Conservation (phyloP, 2,329 filamentous ascomycete genomes). For the Chaetomium sp. region DNA sequence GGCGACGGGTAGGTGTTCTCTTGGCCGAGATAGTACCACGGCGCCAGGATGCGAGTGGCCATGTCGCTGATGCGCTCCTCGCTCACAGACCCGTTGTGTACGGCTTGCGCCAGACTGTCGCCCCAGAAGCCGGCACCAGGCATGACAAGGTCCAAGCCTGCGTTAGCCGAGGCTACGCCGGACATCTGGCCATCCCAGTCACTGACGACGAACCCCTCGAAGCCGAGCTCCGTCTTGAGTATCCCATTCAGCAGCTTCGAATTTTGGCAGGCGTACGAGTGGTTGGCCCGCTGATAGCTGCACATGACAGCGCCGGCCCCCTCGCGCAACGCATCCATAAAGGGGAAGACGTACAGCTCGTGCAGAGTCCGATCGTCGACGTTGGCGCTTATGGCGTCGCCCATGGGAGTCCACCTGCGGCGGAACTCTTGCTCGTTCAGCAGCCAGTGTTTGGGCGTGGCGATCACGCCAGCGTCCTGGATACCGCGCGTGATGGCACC, state of each 20-base stretch:
- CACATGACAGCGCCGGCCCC: constrained; percentile 65
- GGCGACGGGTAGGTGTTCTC: constrained; percentile 33
- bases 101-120: constrained; percentile 68
- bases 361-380: constrained; percentile 67
- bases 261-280: constrained; percentile 74
- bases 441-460: constrained; percentile 68
- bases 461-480: constrained; percentile 64
- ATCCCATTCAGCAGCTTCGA: constrained; percentile 68
- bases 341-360: constrained; percentile 68
- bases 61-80: constrained; percentile 76
- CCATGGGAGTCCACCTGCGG: constrained; percentile 45
- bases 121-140: constrained; percentile 61
- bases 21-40: constrained; percentile 44
- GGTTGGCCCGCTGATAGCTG: constrained; percentile 72
- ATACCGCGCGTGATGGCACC: constrained; percentile 38
- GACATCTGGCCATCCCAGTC: constrained; percentile 72
- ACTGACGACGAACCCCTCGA: constrained; percentile 68
- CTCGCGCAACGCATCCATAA: constrained; percentile 61
- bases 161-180: constrained; percentile 55
- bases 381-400: constrained; percentile 61
- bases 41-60: constrained; percentile 64
- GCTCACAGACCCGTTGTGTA: constrained; percentile 75
- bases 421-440: constrained; percentile 62
- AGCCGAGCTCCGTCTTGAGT: constrained; percentile 64
- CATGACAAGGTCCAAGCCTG: constrained; percentile 72